Conservation (phyloP, 352 stramenopile genomes). For the Globisporangium abappressorium region DNA sequence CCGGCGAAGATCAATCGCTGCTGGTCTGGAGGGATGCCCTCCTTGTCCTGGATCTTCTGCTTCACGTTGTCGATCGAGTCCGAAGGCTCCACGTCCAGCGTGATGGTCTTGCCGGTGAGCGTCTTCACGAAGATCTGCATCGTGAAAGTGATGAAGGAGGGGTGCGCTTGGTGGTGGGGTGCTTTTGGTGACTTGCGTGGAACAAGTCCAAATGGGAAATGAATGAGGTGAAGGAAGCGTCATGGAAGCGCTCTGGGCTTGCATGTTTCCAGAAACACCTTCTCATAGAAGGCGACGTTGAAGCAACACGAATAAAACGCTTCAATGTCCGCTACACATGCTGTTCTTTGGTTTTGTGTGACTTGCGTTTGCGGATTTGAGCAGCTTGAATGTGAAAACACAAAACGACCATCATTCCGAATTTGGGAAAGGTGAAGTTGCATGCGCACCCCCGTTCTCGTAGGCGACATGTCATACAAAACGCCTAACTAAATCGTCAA, state of each 20-base stretch:
- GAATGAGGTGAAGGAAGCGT: neutral
- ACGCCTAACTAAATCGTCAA: neutral
- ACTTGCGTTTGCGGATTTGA: neutral
- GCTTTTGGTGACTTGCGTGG: constrained; percentile 8
- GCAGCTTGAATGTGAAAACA: neutral
- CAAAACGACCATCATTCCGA: constrained; percentile 11
- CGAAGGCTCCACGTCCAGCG: no score
- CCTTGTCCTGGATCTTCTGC: constrained; percentile 92
- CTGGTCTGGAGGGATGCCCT: constrained; percentile 93
- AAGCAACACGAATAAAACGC: neutral
- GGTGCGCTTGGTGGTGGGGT: constrained; percentile 13
- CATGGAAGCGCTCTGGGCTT: neutral
- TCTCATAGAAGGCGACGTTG: constrained; percentile 1
- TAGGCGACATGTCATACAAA: constrained; percentile 15
- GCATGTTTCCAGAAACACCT: constrained; percentile 1
- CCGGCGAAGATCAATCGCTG: constrained; percentile 96
- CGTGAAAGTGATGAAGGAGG: constrained; percentile 82
- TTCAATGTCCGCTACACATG: neutral
- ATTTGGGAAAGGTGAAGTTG: constrained; percentile 4
- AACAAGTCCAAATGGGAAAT: constrained; percentile 19
- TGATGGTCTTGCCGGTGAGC: constrained; percentile 73
- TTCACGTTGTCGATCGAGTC: constrained; percentile 93
- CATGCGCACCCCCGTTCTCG: constrained; percentile 6
- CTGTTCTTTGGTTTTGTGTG: fast-evolving
- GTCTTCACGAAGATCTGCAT: constrained; percentile 94